Conservation (phyloP, 1,139 yeast species). For the Pichia sp. region DNA sequence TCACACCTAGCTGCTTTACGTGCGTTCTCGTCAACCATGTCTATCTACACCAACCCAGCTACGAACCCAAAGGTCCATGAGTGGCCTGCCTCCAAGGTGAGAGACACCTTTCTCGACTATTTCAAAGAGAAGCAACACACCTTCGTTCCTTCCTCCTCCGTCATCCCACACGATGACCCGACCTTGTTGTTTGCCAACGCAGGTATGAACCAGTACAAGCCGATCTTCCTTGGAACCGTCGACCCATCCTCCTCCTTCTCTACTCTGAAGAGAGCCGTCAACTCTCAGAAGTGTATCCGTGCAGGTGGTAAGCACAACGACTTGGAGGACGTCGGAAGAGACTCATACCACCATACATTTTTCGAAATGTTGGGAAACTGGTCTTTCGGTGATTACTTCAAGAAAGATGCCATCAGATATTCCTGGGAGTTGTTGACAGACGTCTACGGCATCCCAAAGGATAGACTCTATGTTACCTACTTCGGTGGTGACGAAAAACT, state of each 20-base stretch:
- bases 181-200: conserved; percentile 94
- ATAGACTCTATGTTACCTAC: conserved; percentile 88
- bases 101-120: conserved; percentile 79
- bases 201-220: conserved; percentile 98
- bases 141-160: conserved; percentile 88
- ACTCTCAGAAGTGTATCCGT: conserved; percentile 96
- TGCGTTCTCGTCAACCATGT: conserved; percentile 14
- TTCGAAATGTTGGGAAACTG: conserved; percentile 99
- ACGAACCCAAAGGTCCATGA: conserved; percentile 19
- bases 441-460: conserved; percentile 72
- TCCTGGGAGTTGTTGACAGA: conserved; percentile 89
- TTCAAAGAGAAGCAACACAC: conserved; percentile 68
- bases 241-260: conserved; percentile 91
- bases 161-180: conserved; percentile 96
- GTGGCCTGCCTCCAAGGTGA: conserved; percentile 75
- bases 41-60: conserved; percentile 18
- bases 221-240: conserved; percentile 93
- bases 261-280: conserved; percentile 79
- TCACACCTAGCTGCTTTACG: not conserved
- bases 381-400: conserved; percentile 99
- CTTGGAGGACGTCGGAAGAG: conserved; percentile 96
- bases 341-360: conserved; percentile 95
- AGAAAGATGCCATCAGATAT: conserved; percentile 81
- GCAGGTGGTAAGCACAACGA: conserved; percentile 99
- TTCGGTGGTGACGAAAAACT: conserved; percentile 85